These are phyloP conservation scores for Xylaria nigripes DNA, from an alignment of 495 filamentous ascomycete genomes.

Conservation along the genomic window DNA sequence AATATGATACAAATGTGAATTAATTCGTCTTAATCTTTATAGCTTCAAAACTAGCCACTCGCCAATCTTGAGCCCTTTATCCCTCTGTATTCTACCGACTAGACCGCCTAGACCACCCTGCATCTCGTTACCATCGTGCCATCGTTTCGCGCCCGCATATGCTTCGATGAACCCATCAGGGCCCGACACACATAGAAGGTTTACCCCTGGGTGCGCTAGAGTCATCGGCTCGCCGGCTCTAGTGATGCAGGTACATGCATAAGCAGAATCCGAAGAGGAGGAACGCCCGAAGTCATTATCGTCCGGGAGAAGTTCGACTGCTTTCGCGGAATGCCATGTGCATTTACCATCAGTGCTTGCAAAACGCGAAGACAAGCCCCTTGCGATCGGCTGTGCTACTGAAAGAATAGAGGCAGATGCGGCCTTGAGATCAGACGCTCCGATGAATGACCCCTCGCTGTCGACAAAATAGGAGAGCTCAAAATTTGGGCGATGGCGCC, in stretches of 20 bases:
- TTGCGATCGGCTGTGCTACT: not conserved
- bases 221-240: not conserved
- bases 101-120: constrained; percentile 51
- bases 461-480: constrained; percentile 69
- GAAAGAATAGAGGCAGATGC: constrained; percentile 7
- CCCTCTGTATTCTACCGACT: constrained; percentile 19
- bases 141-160: constrained; percentile 70
- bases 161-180: constrained; percentile 81
- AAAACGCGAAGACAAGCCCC: not conserved
- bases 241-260: constrained; percentile 8
- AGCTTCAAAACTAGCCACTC: constrained; percentile 47
- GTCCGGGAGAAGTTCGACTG: constrained; percentile 16
- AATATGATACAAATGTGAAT: not conserved
- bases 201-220: constrained; percentile 23
- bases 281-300: constrained; percentile 17
- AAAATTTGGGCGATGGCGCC: constrained; percentile 46
- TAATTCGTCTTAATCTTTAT: constrained; percentile 17
- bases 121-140: constrained; percentile 59
- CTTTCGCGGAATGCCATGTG: constrained; percentile 18
- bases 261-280: constrained; percentile 6
- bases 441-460: constrained; percentile 60
- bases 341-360: constrained; percentile 5
- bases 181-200: constrained; percentile 71
- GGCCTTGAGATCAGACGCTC: constrained; percentile 36
- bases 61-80: constrained; percentile 10